A percentile compares a stretch with the other conserved stretches of the same genome.
Conservation (phyloP, 352 stramenopile genomes). For the Pythium sp. region DNA sequence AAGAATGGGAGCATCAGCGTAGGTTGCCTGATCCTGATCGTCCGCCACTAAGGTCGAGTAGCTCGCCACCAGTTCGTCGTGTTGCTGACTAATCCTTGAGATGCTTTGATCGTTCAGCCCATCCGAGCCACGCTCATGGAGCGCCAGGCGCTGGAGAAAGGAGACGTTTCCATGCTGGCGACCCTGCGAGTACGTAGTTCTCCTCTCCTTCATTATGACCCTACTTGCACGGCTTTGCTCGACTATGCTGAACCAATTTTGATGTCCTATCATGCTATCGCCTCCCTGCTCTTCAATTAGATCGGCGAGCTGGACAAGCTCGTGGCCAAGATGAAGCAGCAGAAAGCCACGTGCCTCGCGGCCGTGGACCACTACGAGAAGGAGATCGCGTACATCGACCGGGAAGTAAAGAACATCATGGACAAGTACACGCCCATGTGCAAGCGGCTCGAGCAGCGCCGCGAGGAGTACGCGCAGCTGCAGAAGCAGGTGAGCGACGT, state of each 20-base stretch:
- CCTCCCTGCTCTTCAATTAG: constrained; percentile 18
- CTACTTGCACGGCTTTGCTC: not conserved
- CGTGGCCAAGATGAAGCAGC: constrained; percentile 64
- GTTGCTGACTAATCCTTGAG: not conserved
- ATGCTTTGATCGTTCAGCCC: constrained; percentile 20
- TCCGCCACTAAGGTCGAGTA: not conserved
- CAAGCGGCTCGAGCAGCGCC: constrained; percentile 53
- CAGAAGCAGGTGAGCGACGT: constrained; percentile 48
- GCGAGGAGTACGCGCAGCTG: constrained; percentile 39
- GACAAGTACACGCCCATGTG: constrained; percentile 60
- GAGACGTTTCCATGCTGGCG: constrained; percentile 72
- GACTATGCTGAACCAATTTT: not conserved
- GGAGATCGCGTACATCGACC: constrained; percentile 63
- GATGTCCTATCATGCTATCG: not conserved
- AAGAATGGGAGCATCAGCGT: constrained; percentile 42
- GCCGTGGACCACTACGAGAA: constrained; percentile 48
- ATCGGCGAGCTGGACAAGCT: constrained; percentile 75
- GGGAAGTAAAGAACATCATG: constrained; percentile 61
- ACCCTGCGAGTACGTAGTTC: constrained; percentile 40
- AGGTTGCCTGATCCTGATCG: constrained; percentile 4
- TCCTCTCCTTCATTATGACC: not conserved
- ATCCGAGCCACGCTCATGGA: constrained; percentile 67
- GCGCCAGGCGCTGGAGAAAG: constrained; percentile 63
- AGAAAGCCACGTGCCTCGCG: constrained; percentile 50
- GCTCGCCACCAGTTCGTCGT: not conserved